Evolutionary conservation across 1,284 basidiomycete species (phyloP), one percentile per base, ranked within the genome.

Genomic region (Apiotrichum gracile): DNA sequence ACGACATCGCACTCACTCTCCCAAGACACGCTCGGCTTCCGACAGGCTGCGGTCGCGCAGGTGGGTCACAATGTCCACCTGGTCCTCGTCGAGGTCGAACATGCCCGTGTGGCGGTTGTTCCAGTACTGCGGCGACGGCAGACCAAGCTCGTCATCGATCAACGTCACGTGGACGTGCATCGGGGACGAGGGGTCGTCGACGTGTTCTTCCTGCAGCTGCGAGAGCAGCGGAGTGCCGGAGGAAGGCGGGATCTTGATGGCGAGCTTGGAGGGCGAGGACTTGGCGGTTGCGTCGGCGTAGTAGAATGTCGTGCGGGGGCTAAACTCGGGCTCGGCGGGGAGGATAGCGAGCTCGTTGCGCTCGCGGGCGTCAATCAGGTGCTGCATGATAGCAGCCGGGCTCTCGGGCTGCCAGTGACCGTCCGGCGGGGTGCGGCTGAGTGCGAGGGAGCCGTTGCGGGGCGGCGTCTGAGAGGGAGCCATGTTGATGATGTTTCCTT

Each of bases 61-160:
- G n/a, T 34, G 31, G 5, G 58, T 39, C 16, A 50, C 54, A 9
- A 60, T 51, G 13, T 59, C 44, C 5, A 63, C 42, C 10, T 47
- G 51, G 38, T 49, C 43, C 44, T 51, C 54, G 33, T 66, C 65
- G 41, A 62, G 46, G 38, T 60, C 60, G 55, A 66, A 49, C 13
- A 54, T 35, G 6, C 48, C 37, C 55, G 47, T 8, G 67, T 63
- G 19, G 52, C 55, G 48, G 60, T 60, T 25, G 65, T 63, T 9
- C 66, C 67, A 33, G 60, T 49, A 21, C 67, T 63, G 46, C 19
- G 67, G 46, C 27, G 62, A 56, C 24, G 61, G 62, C 3, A 66
- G 49, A 43, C 65, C 67, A 10, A 17, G 34, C 16, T 16, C 56
- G 60, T 17, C 22, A 35, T 16, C 21, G 47, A 38, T n/a, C n/a